Conservation (phyloP, 345 rosid genomes). For the Acer saccharum region DNA sequence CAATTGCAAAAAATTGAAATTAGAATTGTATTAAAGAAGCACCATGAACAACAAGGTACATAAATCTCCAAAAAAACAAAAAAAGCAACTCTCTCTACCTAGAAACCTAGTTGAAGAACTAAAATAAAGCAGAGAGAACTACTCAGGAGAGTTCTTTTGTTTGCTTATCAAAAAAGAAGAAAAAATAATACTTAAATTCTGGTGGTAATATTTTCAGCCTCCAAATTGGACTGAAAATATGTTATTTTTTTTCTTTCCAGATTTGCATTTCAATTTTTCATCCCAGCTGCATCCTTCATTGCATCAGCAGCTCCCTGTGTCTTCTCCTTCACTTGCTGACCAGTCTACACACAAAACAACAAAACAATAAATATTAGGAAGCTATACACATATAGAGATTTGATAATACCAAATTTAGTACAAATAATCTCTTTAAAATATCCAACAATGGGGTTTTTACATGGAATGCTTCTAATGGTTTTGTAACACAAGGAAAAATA, state of each 20-base stretch:
- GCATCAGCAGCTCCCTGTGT: conserved; percentile 69
- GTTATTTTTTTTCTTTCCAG: not conserved
- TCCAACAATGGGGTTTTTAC: too few relatives aligned
- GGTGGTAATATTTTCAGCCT: not conserved
- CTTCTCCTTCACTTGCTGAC: conserved; percentile 54
- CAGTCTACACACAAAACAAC: conserved; percentile 38
- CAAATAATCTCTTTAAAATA: too few relatives aligned
- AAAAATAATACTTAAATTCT: not conserved
- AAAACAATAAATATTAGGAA: not conserved
- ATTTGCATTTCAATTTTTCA: conserved; percentile 45
- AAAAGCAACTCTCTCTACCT: conserved; percentile 1
- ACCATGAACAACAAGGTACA: not conserved
- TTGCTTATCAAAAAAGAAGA: not conserved
- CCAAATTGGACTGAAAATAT: not conserved
- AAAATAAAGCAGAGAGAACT: too few relatives aligned
- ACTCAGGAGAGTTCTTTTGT: not conserved
- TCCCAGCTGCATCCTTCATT: conserved; percentile 57
- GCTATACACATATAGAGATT: not conserved
- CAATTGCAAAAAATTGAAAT: not conserved
- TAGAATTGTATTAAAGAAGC: conserved; percentile 9
- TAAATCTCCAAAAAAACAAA: not conserved
- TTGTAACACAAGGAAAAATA: too few relatives aligned
- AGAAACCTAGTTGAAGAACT: too few relatives aligned
- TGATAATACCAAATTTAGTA: too few relatives aligned
- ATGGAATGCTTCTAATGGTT: too few relatives aligned